Evolutionary conservation across 306 rosid species (phyloP).

Genomic region (Casuarina cunninghamiana): DNA sequence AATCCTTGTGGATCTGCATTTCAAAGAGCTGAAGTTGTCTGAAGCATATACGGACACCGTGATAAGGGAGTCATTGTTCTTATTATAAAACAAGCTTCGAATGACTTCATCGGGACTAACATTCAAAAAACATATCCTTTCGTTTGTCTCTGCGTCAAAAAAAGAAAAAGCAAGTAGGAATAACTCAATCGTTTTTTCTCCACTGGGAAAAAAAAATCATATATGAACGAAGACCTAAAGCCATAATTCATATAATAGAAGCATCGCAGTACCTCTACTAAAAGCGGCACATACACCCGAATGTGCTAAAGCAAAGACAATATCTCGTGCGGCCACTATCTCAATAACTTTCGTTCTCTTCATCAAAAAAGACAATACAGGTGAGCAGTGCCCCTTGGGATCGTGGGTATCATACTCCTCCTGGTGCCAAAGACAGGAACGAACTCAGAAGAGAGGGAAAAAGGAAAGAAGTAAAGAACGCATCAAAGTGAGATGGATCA

Average conservation of each 20-base stretch:
- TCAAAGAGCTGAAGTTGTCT: slow-evolving; percentile 90
- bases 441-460: background rate
- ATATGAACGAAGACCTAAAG: background rate
- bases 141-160: slow-evolving; percentile 66
- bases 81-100: slow-evolving; percentile 86
- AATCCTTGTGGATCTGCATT: slow-evolving; percentile 89
- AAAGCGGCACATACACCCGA: slow-evolving; percentile 94
- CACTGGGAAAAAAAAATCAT: background rate
- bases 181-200: background rate
- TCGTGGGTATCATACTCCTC: slow-evolving; percentile 85
- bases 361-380: slow-evolving; percentile 68
- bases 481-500: background rate
- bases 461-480: background rate
- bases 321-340: slow-evolving; percentile 78
- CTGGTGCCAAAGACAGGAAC: slow-evolving; percentile 14
- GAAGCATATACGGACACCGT: slow-evolving; percentile 94
- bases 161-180: slow-evolving; percentile 13
- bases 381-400: slow-evolving; percentile 58
- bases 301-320: slow-evolving; percentile 83
- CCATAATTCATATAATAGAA: background rate
- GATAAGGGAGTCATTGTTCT: slow-evolving; percentile 89
- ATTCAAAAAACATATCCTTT: slow-evolving; percentile 86
- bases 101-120: slow-evolving; percentile 88
- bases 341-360: slow-evolving; percentile 78
- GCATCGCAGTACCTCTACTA: slow-evolving; percentile 61